Evolutionary conservation across 176 grass and related monocot species (phyloP).

Genomic region (Musa acuminata): DNA sequence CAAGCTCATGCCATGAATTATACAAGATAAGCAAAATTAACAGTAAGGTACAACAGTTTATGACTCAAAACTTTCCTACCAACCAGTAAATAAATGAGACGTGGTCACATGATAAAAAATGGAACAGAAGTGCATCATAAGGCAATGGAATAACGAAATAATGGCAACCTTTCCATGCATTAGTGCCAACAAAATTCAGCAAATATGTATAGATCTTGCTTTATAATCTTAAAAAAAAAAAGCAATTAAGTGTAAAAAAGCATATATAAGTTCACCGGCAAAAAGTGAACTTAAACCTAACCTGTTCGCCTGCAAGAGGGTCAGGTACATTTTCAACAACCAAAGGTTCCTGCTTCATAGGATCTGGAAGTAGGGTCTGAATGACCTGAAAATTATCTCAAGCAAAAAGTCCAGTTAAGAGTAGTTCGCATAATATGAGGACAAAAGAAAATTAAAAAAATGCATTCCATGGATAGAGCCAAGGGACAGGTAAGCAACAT

Average conservation of each 20-base stretch:
- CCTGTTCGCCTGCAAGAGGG: slow-evolving; percentile 88
- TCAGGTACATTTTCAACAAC: slow-evolving; percentile 75
- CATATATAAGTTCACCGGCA: not conserved
- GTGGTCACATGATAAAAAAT: too few species aligned
- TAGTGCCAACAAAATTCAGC: too few species aligned
- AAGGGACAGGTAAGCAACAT: too few species aligned
- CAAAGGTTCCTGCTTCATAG: slow-evolving; percentile 60
- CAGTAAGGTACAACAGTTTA: too few species aligned
- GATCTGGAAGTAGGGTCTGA: slow-evolving; percentile 64
- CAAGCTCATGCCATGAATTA: too few species aligned
- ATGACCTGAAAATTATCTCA: slow-evolving; percentile 38
- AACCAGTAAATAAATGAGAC: too few species aligned
- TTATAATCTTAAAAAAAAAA: not conserved
- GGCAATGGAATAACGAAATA: too few species aligned
- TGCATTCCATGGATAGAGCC: not conserved
- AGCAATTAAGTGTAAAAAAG: slow-evolving; percentile 2
- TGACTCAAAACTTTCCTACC: too few species aligned
- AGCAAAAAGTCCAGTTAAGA: not conserved
- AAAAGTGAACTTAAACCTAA: slow-evolving; percentile 16
- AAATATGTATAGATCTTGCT: not conserved
- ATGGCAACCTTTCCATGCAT: too few species aligned
- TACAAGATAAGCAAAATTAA: too few species aligned
- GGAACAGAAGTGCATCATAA: too few species aligned
- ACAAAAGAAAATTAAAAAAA: not conserved
- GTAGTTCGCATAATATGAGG: not conserved